Evolutionary conservation across 202 grass and related monocot genomes (phyloP), one percentile per base, ranked within the genome.

Genomic region (Schoenoplectus tabernaemontani): DNA sequence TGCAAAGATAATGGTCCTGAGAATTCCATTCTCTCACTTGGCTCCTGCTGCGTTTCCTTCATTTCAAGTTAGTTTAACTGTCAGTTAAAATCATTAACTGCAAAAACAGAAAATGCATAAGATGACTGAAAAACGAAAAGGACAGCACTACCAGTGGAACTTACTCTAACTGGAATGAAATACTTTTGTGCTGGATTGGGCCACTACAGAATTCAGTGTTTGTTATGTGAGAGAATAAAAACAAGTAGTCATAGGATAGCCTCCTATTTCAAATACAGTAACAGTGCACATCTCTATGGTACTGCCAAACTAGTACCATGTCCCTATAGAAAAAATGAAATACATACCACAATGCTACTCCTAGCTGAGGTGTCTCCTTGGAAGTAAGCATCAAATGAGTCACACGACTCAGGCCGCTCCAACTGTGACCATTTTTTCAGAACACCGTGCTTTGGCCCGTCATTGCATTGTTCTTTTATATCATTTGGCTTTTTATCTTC

Each of bases 371-470:
- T 44, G 10, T 56, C 57, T 81, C 81, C 95, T 72, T 88, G 81
- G 83, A 86, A 74, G 70, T 78, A 91, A 38, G 79, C 80, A 72
- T 89, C 88, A 1, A 76, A 78, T 10, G 84, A 87, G 57, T 99
- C 88, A 46, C 93, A 91, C 64, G 96, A 99, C 30, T 93, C 92
- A 67, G 88, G 96, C 61, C 83, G 86, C 46, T 92, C 91, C 61
- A 96, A 77, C 60, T 96, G 96, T 36, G 92, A 79, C 92, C 96
- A 96, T 78, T 86, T 92, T 85, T 88, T 96, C 59, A 96, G 86
- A 81, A 87, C 88, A 33, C 83, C 83, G 44, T 34, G 47, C 59
- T 91, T 96, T 17, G 76, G 80, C 42, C 60, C 42, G 36, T 87
- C 82, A 78, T 84, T 67, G 59, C 71, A 37, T 57, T 87, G 89